Evolutionary conservation across 257 asterid genomes (phyloP).

Genomic region (Solanum appendiculatum): DNA sequence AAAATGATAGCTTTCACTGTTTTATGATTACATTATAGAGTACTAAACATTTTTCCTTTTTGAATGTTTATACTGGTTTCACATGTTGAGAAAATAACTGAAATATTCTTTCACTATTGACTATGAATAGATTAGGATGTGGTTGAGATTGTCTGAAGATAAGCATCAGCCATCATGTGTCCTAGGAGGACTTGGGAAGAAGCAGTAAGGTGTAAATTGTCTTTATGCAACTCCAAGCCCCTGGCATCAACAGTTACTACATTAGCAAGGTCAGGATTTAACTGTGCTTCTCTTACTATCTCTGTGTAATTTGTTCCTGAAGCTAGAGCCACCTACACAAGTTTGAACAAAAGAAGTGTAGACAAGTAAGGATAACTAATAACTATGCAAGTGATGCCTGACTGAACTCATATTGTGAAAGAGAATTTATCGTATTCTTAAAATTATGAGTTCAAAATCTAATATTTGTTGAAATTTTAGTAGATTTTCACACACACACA

Average conservation of each 20-base stretch:
- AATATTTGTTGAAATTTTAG: not conserved
- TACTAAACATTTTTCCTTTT: not conserved
- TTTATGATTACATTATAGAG: not conserved
- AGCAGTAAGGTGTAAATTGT: constrained; percentile 23
- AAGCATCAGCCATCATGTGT: constrained; percentile 20
- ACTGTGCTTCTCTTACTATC: constrained; percentile 19
- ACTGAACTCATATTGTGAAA: not conserved
- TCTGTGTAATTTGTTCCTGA: constrained; percentile 14
- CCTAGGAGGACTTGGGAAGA: constrained; percentile 21
- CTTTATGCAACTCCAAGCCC: constrained; percentile 18
- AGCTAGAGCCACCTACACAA: constrained; percentile 21
- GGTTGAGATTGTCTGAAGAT: not conserved
- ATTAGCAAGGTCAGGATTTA: constrained; percentile 13
- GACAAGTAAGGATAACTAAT: not conserved
- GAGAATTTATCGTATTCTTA: not conserved
- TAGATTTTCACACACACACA: not conserved
- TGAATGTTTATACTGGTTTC: not conserved
- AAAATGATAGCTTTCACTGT: not conserved
- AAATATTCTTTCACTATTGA: not conserved
- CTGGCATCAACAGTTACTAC: constrained; percentile 24
- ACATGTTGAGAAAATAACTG: not conserved
- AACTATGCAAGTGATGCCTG: not conserved
- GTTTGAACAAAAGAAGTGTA: not conserved
- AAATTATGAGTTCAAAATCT: not conserved
- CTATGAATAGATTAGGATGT: not conserved